Evolutionary conservation across 2,329 filamentous ascomycete genomes (phyloP).

Genomic region (Periglandula ipomoeae): DNA sequence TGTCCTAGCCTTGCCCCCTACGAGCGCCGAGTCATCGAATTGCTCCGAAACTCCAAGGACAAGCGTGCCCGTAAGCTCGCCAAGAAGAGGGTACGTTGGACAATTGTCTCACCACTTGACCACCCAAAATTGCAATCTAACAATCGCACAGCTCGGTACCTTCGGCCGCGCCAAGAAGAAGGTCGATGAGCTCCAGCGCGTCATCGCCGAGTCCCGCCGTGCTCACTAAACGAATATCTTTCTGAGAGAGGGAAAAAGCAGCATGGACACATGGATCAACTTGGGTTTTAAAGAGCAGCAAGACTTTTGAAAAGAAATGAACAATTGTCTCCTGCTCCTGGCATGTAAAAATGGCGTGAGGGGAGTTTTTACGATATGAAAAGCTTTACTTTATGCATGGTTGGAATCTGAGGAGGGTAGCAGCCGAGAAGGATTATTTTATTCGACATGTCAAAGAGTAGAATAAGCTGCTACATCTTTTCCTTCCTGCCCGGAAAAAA

Average conservation of each 20-base stretch:
- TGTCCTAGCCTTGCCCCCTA: constrained; percentile 68
- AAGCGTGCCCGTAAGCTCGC: constrained; percentile 98
- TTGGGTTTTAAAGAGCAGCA: background rate
- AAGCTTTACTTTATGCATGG: background rate
- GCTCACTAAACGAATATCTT: constrained; percentile 41
- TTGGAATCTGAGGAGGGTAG: background rate
- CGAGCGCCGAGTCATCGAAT: constrained; percentile 97
- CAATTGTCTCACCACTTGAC: no score
- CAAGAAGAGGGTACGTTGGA: constrained; percentile 92
- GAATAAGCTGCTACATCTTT: constrained; percentile 3
- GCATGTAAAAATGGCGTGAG: constrained; percentile 5
- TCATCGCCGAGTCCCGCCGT: constrained; percentile 91
- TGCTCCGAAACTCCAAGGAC: constrained; percentile 98
- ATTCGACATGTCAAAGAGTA: background rate
- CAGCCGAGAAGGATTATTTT: constrained; percentile 5
- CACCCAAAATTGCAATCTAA: constrained; percentile 9
- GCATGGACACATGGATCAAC: background rate
- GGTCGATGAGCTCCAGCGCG: constrained; percentile 97
- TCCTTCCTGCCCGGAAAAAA: background rate
- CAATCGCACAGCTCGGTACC: constrained; percentile 69
- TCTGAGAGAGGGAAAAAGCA: background rate
- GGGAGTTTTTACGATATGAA: background rate
- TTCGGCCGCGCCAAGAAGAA: constrained; percentile 98
- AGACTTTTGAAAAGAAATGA: background rate
- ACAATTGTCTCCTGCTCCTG: no score